phyloP scores from a whole-genome alignment of 2,329 filamentous ascomycete genomes.

The Phialocephala sp. region DNA sequence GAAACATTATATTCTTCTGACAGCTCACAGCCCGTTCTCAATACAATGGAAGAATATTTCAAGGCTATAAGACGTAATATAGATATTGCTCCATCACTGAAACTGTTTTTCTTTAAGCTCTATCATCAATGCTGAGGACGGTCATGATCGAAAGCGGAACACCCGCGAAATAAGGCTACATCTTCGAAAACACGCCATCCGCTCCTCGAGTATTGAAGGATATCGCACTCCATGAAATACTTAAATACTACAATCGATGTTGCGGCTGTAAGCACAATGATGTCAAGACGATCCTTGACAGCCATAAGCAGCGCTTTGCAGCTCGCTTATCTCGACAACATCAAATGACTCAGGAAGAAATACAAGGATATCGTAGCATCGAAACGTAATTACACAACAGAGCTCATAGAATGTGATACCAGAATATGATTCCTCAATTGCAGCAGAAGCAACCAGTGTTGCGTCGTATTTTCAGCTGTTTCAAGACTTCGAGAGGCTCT shows the following conservation, averaged over 20 bases:
- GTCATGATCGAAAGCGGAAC: too few species aligned
- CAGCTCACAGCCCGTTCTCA: too few species aligned
- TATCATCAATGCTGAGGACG: too few species aligned
- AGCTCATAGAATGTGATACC: neutral
- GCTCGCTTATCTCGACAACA: conserved; percentile 5
- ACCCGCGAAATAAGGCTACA: too few species aligned
- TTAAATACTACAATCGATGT: neutral
- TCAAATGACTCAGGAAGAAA: conserved; percentile 5
- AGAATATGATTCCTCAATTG: neutral
- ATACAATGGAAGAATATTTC: too few species aligned
- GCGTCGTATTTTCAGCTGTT: neutral
- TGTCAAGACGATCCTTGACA: neutral
- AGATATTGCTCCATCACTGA: too few species aligned
- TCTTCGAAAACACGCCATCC: too few species aligned
- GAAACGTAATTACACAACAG: neutral
- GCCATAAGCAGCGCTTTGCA: neutral
- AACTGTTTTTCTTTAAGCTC: too few species aligned
- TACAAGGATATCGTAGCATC: neutral
- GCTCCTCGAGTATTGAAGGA: too few species aligned
- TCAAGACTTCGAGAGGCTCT: neutral
- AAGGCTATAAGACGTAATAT: too few species aligned
- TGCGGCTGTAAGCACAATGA: conserved; percentile 1
- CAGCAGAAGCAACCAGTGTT: neutral
- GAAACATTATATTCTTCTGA: too few species aligned
- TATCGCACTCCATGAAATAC: neutral